Conservation (phyloP, 768 basidiomycete species). For the Collybiopsis luxurians region DNA sequence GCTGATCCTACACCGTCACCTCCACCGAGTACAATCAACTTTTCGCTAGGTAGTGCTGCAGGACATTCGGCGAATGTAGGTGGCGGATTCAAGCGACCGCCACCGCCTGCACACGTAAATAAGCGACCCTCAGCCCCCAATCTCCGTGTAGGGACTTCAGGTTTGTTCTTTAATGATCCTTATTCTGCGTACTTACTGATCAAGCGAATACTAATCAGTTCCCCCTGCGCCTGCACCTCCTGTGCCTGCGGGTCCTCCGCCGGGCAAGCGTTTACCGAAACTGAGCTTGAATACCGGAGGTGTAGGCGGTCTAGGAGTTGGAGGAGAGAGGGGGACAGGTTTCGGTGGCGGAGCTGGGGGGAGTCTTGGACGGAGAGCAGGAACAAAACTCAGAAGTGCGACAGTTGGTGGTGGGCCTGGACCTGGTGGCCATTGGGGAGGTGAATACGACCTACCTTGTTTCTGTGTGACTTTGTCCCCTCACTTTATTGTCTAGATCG, state of each 20-base stretch:
- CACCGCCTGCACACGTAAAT: conserved; percentile 11
- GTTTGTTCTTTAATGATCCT: not conserved
- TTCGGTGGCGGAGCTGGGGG: conserved; percentile 2
- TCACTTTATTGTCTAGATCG: not conserved
- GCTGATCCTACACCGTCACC: conserved; percentile 3
- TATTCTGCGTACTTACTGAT: not conserved
- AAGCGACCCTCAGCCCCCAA: conserved; percentile 1
- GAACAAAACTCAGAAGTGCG: not conserved
- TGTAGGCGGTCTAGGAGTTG: conserved; percentile 6
- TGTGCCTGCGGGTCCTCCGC: not conserved
- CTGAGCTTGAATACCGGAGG: conserved; percentile 11
- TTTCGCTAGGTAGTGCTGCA: not conserved
- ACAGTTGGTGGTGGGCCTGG: conserved; percentile 3
- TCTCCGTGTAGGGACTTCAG: conserved; percentile 2
- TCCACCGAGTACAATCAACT: conserved; percentile 1
- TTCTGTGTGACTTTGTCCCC: too few relatives aligned
- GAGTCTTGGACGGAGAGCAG: not conserved
- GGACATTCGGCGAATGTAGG: not conserved
- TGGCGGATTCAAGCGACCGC: conserved; percentile 4
- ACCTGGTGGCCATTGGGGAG: conserved; percentile 3
- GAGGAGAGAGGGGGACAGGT: conserved; percentile 1
- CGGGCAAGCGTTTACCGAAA: conserved; percentile 3
- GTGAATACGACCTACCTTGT: not conserved
- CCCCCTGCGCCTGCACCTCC: not conserved
- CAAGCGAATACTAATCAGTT: not conserved